phyloP scores from a whole-genome alignment of 352 stramenopile species.

The Pythium phragmiticola region DNA sequence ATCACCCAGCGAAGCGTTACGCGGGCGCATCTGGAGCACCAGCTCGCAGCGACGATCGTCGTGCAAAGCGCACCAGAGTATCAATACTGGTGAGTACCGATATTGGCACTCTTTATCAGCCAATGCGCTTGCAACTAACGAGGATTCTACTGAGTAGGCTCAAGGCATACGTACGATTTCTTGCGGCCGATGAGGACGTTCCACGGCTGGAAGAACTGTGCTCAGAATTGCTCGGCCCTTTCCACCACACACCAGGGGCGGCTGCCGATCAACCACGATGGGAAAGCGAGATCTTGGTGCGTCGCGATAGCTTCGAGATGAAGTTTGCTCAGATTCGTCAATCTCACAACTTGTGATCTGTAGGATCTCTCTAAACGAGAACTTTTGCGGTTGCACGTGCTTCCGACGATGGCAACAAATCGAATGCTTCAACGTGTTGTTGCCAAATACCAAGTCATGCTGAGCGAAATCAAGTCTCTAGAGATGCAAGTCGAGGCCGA shows the following conservation, averaged over 20 bases:
- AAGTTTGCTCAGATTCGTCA: background rate
- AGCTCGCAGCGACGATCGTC: conserved; percentile 57
- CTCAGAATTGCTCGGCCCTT: conserved; percentile 74
- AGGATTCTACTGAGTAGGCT: conserved; percentile 38
- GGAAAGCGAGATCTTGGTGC: conserved; percentile 16
- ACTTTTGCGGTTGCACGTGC: conserved; percentile 63
- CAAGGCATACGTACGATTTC: conserved; percentile 77
- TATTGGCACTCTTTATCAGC: background rate
- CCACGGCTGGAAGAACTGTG: conserved; percentile 73
- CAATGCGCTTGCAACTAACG: background rate
- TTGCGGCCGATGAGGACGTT: conserved; percentile 81
- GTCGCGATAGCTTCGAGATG: background rate
- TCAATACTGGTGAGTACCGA: conserved; percentile 66
- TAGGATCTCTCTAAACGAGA: conserved; percentile 73
- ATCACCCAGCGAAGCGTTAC: conserved; percentile 81
- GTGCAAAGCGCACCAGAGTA: conserved; percentile 78
- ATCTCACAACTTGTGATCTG: conserved; percentile 21
- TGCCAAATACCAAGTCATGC: conserved; percentile 81
- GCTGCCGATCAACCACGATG: background rate
- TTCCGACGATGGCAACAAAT: conserved; percentile 80
- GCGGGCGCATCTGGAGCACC: conserved; percentile 80
- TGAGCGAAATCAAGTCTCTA: conserved; percentile 61
- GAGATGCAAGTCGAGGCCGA: conserved; percentile 20
- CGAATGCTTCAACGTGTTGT: conserved; percentile 80
- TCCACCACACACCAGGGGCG: conserved; percentile 45